Conservation (phyloP, 1,139 yeast species). For the Diutina mesorugosa region DNA sequence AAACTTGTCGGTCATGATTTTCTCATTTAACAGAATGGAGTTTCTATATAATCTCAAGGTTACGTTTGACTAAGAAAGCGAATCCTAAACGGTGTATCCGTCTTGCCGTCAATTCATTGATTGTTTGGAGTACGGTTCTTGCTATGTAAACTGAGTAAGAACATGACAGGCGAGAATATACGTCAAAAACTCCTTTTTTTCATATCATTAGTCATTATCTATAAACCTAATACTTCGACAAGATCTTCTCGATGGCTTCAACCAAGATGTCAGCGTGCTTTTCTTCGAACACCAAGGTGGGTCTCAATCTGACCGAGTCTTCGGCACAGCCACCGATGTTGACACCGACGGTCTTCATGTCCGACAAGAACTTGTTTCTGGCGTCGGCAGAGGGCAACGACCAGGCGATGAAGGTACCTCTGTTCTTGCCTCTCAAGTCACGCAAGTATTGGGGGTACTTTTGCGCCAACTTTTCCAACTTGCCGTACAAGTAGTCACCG, state of each 20-base stretch:
- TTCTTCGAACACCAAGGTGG: constrained; percentile 61
- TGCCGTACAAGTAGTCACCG: constrained; percentile 44
- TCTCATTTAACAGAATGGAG: too few species aligned
- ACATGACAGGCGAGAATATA: too few species aligned
- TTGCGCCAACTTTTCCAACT: constrained; percentile 30
- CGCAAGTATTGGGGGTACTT: constrained; percentile 38
- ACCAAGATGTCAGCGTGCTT: constrained; percentile 63
- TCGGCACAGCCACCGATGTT: constrained; percentile 79
- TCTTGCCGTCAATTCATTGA: too few species aligned
- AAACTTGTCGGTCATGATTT: too few species aligned
- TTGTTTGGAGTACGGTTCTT: too few species aligned
- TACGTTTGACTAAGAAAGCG: too few species aligned
- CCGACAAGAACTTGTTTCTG: constrained; percentile 46
- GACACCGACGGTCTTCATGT: constrained; percentile 49
- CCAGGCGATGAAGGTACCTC: constrained; percentile 76
- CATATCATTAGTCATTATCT: background rate
- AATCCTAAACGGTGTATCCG: too few species aligned
- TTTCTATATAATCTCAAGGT: too few species aligned
- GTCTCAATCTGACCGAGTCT: constrained; percentile 62
- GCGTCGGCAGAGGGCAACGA: constrained; percentile 39
- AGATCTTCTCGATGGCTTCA: constrained; percentile 33
- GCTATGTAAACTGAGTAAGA: too few species aligned
- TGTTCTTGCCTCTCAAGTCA: constrained; percentile 60
- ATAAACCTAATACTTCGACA: constrained; percentile 13
- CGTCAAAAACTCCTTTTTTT: background rate